Percentiles rank a stretch among this genome's conserved stretches.
These are phyloP conservation scores for Fusarium burgessii DNA, from an alignment of 2,329 filamentous ascomycete species.

Conservation along the genomic window DNA sequence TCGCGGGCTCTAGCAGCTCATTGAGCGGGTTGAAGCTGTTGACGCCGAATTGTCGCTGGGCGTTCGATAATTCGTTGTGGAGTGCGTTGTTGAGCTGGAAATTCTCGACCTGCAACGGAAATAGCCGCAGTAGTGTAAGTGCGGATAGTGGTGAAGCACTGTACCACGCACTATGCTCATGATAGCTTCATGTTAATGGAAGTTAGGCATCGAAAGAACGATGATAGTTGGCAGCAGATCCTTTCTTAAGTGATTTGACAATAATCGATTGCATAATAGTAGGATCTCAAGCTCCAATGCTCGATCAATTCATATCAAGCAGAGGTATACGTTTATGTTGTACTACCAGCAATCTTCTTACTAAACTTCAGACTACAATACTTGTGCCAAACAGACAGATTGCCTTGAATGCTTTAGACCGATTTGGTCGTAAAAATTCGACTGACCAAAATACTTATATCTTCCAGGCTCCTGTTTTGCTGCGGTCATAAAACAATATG, in stretches of 20 bases:
- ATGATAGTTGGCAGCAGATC: not conserved
- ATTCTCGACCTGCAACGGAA: constrained; percentile 45
- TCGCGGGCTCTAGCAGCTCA: constrained; percentile 44
- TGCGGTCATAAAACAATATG: not conserved
- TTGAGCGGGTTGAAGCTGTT: constrained; percentile 42
- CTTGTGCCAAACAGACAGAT: too few species aligned
- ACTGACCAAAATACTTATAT: not conserved
- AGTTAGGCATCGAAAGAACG: not conserved
- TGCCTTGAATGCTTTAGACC: too few species aligned
- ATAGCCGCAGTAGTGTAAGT: constrained; percentile 31
- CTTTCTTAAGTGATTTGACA: not conserved
- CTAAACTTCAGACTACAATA: too few species aligned
- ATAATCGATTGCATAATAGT: too few species aligned
- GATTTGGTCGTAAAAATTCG: too few species aligned
- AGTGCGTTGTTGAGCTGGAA: constrained; percentile 42
- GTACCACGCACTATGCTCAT: constrained; percentile 31
- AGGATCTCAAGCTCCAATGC: too few species aligned
- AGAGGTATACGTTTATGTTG: too few species aligned
- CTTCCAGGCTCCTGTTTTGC: not conserved
- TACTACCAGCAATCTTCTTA: too few species aligned
- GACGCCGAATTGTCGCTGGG: constrained; percentile 42
- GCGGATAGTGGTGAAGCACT: not conserved
- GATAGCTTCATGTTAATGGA: constrained; percentile 24
- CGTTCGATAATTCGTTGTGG: constrained; percentile 44
- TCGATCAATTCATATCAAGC: too few species aligned